A percentile compares a stretch with the other conserved stretches of the same genome.
phyloP scores from a whole-genome alignment of 768 basidiomycete genomes.

The Boletellus ananas region DNA sequence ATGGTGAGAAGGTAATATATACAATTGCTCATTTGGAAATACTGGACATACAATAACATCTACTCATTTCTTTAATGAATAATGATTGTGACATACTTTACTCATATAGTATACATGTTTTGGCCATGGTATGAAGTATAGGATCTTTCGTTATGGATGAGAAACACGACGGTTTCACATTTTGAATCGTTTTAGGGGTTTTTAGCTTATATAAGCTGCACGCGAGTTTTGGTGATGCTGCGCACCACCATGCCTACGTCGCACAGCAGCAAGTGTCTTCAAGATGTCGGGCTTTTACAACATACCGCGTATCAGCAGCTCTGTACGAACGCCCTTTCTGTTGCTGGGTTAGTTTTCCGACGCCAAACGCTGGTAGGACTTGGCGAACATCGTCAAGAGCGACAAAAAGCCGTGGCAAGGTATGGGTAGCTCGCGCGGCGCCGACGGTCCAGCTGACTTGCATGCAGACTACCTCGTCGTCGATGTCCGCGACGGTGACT shows the following conservation, averaged over 20 bases:
- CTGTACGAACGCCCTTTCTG: conserved; percentile 14
- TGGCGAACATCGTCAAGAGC: conserved; percentile 66
- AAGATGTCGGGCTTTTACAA: conserved; percentile 14
- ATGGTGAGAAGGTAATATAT: too few species aligned
- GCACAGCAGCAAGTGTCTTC: conserved; percentile 2
- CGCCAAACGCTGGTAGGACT: conserved; percentile 46
- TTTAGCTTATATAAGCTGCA: too few species aligned
- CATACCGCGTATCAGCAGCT: conserved; percentile 18
- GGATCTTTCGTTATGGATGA: too few species aligned
- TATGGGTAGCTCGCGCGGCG: neutral
- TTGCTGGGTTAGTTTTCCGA: conserved; percentile 9
- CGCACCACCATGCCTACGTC: conserved; percentile 1
- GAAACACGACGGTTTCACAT: too few species aligned
- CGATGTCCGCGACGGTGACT: conserved; percentile 85
- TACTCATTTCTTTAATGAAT: too few species aligned
- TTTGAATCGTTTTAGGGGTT: too few species aligned
- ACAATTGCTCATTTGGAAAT: too few species aligned
- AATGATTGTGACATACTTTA: too few species aligned
- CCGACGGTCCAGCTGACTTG: neutral
- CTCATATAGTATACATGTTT: too few species aligned
- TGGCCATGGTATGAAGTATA: too few species aligned
- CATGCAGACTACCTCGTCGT: conserved; percentile 63
- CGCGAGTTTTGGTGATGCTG: too few species aligned
- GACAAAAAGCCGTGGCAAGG: conserved; percentile 50
- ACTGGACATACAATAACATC: too few species aligned